Conservation (phyloP, 495 filamentous ascomycete genomes). For the Trichoderma asperelloides region DNA sequence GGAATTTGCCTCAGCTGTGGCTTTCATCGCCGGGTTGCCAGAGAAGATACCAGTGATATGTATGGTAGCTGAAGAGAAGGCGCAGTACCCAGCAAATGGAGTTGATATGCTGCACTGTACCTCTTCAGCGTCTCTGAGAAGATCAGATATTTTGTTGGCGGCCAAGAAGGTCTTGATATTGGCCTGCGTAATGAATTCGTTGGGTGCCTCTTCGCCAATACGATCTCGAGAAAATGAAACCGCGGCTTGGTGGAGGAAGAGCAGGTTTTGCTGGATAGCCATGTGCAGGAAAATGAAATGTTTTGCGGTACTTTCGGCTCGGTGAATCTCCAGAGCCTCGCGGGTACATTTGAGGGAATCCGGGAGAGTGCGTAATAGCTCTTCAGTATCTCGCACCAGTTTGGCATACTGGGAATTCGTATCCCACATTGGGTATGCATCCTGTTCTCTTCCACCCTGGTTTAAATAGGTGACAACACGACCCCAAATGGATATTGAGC, state of each 20-base stretch:
- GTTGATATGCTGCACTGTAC: conserved; percentile 62
- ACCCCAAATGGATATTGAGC: conserved; percentile 80
- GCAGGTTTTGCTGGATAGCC: conserved; percentile 73
- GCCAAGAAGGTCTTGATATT: conserved; percentile 71
- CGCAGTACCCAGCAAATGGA: conserved; percentile 90
- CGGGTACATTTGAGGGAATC: conserved; percentile 58
- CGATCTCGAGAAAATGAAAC: conserved; percentile 59
- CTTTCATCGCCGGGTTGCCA: conserved; percentile 60
- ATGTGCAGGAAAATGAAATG: conserved; percentile 95
- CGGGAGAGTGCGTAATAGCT: conserved; percentile 63
- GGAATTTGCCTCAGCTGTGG: conserved; percentile 75
- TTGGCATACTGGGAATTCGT: conserved; percentile 63
- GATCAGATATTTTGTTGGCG: conserved; percentile 79
- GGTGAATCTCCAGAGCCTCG: conserved; percentile 79
- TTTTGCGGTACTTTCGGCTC: conserved; percentile 74
- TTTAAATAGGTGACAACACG: conserved; percentile 84
- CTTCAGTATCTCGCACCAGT: conserved; percentile 62
- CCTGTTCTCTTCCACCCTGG: conserved; percentile 78
- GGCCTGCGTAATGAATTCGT: conserved; percentile 67
- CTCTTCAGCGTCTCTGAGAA: conserved; percentile 71
- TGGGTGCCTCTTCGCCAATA: conserved; percentile 52
- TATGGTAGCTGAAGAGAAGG: conserved; percentile 84
- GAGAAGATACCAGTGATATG: conserved; percentile 91
- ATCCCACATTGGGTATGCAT: conserved; percentile 71
- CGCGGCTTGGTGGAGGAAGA: conserved; percentile 86